Evolutionary conservation across 2,329 filamentous ascomycete species (phyloP), one percentile per base, ranked within the genome.

Genomic region (Alternaria brassicae): DNA sequence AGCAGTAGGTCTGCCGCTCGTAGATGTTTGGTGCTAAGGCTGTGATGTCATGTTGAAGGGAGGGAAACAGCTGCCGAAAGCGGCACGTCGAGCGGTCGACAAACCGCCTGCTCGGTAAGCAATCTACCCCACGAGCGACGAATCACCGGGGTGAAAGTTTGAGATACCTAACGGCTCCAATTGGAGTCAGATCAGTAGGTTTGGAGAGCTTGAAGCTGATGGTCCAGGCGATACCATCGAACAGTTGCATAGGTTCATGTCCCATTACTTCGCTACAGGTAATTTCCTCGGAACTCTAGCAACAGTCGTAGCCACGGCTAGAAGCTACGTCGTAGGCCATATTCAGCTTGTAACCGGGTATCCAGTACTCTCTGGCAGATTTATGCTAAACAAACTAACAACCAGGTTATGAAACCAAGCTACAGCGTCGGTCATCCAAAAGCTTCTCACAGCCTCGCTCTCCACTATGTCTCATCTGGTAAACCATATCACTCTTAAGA

Each of bases 51-150:
- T 58, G 23, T 44, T 49, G 13, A 41, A 37, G 42, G 36, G 23
- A 54, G 13, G 36, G 23, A 49, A 17, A 32, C 37, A 49, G 50
- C 51, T 58, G 51, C 56, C 37, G 51, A 55, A 50, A 49, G 37
- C 51, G 51, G 56, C 17, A 45, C 9, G 30, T 25, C 42, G 28
- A 48, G 39, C 42, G n/a, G n/a, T 30, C 50, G 50, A 49, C 44
- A 55, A 54, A 50, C 56, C 56, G 51, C 40, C 23, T 54, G 56
- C 30, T 54, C 51, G 56, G 51, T 40, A 50, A 58, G 42, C 50
- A 58, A 55, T 58, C 56, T 55, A 49, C 56, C 50, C 44, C 56
- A 36, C 51, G 42, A 41, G 44, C 49, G 51, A 49, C 50, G 40
- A 58, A 55, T 54, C 4, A 21, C 36, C 30, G 2, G 39, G 44